A percentile compares a stretch with the other conserved stretches of the same genome.
phyloP scores from a whole-genome alignment of 768 basidiomycete genomes.

The Amanita fuliginea region DNA sequence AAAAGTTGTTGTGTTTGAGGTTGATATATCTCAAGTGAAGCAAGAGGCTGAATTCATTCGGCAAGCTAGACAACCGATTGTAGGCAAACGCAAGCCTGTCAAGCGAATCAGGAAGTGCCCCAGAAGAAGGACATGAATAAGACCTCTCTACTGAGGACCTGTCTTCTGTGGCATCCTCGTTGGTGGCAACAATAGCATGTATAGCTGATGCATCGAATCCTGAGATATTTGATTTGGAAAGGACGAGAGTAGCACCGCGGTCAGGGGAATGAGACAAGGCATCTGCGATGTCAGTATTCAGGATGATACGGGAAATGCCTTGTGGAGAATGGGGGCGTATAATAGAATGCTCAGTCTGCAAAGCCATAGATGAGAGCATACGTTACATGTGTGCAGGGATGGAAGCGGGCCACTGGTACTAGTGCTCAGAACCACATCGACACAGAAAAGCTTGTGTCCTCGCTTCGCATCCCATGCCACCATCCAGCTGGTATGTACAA shows the following conservation, averaged over 20 bases:
- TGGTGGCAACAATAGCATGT: conserved; percentile 58
- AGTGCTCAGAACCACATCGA: conserved; percentile 76
- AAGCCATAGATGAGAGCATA: not conserved
- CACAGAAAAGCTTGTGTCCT: conserved; percentile 73
- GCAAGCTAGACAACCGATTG: conserved; percentile 73
- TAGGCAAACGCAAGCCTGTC: conserved; percentile 75
- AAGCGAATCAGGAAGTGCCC: conserved; percentile 1
- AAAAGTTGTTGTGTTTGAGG: conserved; percentile 74
- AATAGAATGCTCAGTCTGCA: not conserved
- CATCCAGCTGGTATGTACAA: conserved; percentile 86
- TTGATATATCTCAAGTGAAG: conserved; percentile 77
- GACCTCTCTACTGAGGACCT: conserved; percentile 56
- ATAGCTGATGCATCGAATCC: conserved; percentile 70
- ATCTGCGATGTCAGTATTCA: conserved; percentile 52
- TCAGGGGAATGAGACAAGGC: conserved; percentile 62
- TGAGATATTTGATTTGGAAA: conserved; percentile 68
- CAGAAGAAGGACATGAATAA: not conserved
- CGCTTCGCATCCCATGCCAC: conserved; percentile 91
- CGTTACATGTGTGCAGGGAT: not conserved
- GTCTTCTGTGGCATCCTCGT: conserved; percentile 35
- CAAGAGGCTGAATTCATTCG: conserved; percentile 61
- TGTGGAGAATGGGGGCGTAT: conserved; percentile 2
- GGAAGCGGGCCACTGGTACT: not conserved
- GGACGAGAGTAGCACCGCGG: conserved; percentile 72
- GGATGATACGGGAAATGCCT: conserved; percentile 22